These are phyloP conservation scores for Neonectria coccinea DNA, from an alignment of 2,329 filamentous ascomycete species.

Conservation along the genomic window DNA sequence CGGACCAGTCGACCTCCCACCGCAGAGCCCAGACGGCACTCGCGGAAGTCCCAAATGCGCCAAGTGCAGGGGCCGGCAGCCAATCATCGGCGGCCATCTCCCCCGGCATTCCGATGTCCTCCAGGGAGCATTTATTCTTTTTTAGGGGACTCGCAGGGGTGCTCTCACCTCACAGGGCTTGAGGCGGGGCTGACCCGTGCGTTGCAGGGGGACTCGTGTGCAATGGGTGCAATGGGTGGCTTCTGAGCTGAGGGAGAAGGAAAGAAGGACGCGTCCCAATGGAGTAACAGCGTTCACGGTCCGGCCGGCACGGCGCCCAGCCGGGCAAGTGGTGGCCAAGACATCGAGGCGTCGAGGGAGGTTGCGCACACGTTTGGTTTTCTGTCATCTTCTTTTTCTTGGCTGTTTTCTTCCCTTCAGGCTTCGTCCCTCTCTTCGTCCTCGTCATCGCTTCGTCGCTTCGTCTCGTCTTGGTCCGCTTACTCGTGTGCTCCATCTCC, in stretches of 20 bases:
- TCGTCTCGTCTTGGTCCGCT: not conserved
- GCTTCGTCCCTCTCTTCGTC: not conserved
- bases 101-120: not conserved
- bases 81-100: not conserved
- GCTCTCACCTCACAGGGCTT: not conserved
- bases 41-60: not conserved
- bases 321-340: not conserved
- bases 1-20: too few relatives aligned
- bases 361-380: not conserved
- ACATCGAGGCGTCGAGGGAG: slow-evolving; percentile 1
- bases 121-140: not conserved
- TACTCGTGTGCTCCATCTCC: not conserved
- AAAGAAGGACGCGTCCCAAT: not conserved
- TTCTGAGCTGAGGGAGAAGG: not conserved
- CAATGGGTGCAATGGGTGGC: not conserved
- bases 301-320: not conserved
- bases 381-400: not conserved
- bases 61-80: not conserved
- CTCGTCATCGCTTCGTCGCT: not conserved
- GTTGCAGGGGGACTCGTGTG: not conserved
- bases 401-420: not conserved
- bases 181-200: not conserved
- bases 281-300: not conserved
- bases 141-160: not conserved
- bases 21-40: not conserved